Evolutionary conservation across 2,329 filamentous ascomycete genomes (phyloP).

Genomic region (Alternaria ethzedia): DNA sequence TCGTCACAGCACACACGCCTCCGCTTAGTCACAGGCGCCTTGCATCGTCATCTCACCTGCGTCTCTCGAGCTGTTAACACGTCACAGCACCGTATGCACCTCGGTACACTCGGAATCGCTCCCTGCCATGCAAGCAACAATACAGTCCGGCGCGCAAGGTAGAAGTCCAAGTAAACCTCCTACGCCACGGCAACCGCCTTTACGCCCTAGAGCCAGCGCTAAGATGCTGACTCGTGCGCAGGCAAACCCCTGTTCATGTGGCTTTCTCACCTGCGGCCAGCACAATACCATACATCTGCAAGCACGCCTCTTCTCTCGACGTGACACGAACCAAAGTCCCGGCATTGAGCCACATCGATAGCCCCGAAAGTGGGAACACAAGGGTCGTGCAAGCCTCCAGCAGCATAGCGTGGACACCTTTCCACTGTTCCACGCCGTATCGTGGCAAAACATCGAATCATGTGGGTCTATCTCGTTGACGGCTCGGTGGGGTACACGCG

Average conservation of each 20-base stretch:
- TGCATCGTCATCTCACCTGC: slow-evolving; percentile 8
- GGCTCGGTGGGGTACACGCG: neutral
- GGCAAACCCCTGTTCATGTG: neutral
- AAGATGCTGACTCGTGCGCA: neutral
- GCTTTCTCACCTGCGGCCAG: slow-evolving; percentile 1
- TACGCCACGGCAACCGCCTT: slow-evolving; percentile 3
- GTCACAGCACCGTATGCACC: neutral
- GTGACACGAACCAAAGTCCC: slow-evolving; percentile 5
- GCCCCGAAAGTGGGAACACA: neutral
- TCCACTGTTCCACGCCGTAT: neutral
- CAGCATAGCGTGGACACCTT: neutral
- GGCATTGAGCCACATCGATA: slow-evolving; percentile 2
- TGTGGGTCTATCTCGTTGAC: neutral
- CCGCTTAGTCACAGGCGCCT: neutral
- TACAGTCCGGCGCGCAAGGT: neutral
- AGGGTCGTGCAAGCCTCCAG: neutral
- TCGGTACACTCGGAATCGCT: neutral
- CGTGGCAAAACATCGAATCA: slow-evolving; percentile 5
- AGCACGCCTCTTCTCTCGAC: neutral
- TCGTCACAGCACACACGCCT: neutral
- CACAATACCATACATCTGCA: neutral
- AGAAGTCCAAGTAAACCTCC: neutral
- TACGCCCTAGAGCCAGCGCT: neutral
- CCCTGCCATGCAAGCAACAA: neutral
- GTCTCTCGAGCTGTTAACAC: neutral